These are phyloP conservation scores for Echeveria elegans DNA, from an alignment of 164 flowering plant genomes.

Conservation along the genomic window DNA sequence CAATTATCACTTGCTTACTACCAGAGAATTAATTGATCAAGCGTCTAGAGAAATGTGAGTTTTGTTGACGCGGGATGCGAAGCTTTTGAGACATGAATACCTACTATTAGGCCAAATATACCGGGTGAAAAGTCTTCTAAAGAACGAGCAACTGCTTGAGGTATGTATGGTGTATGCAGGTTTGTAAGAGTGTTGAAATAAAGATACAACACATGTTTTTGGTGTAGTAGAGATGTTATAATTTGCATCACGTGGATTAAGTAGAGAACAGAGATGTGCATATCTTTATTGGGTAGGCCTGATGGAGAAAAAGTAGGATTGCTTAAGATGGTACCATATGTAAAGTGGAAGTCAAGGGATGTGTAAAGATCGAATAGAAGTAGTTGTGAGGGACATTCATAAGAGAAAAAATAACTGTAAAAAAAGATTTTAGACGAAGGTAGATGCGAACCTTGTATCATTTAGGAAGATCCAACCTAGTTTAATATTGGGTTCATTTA, in stretches of 20 bases:
- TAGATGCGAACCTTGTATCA: neutral
- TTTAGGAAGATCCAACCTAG: too few species aligned
- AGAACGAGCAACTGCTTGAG: slow-evolving; percentile 91
- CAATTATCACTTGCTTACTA: slow-evolving; percentile 4
- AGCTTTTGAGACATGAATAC: slow-evolving; percentile 68
- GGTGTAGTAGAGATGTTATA: neutral
- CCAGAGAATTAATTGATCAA: slow-evolving; percentile 71
- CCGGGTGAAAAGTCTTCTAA: slow-evolving; percentile 69
- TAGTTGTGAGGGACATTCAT: neutral
- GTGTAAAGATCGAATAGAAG: neutral
- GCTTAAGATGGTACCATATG: neutral
- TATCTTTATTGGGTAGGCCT: neutral
- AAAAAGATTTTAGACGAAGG: neutral
- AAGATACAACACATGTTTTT: too few species aligned
- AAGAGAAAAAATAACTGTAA: neutral
- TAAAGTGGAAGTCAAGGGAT: neutral
- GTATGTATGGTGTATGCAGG: slow-evolving; percentile 37
- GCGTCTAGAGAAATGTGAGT: slow-evolving; percentile 78
- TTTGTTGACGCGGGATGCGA: slow-evolving; percentile 83
- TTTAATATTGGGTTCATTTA: too few species aligned
- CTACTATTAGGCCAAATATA: slow-evolving; percentile 67
- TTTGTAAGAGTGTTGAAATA: too few species aligned
- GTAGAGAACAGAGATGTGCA: neutral
- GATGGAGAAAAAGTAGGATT: neutral
- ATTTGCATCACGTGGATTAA: neutral